phyloP scores from a whole-genome alignment of 495 filamentous ascomycete genomes.

The Daldinia childiae region DNA sequence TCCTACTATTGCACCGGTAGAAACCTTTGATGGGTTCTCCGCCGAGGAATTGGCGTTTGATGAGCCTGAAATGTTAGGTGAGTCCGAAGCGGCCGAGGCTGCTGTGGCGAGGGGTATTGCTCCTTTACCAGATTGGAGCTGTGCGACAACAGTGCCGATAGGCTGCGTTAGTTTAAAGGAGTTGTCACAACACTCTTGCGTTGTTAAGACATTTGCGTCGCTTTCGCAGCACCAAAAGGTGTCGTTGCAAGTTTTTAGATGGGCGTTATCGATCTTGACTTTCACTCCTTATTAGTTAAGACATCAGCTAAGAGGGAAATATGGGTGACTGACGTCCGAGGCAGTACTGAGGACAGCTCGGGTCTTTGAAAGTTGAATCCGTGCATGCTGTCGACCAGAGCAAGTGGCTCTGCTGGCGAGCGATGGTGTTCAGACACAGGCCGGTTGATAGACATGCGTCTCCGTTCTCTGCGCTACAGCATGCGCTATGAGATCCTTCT shows the following conservation, averaged over 20 bases:
- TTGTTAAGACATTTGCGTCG: slow-evolving; percentile 32
- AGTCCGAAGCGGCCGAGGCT: background rate
- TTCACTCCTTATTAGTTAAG: slow-evolving; percentile 2
- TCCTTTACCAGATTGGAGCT: slow-evolving; percentile 26
- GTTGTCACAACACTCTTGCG: slow-evolving; percentile 38
- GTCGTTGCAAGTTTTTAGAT: slow-evolving; percentile 40
- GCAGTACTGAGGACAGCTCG: slow-evolving; percentile 47
- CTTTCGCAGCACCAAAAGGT: slow-evolving; percentile 46
- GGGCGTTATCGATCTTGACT: slow-evolving; percentile 34
- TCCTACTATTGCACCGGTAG: slow-evolving; percentile 25
- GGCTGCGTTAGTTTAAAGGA: slow-evolving; percentile 41
- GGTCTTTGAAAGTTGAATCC: slow-evolving; percentile 44
- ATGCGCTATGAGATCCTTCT: slow-evolving; percentile 46
- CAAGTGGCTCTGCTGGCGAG: slow-evolving; percentile 40
- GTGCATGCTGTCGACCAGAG: slow-evolving; percentile 47
- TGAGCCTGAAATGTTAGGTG: background rate
- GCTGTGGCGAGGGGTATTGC: slow-evolving; percentile 24
- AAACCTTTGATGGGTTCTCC: background rate
- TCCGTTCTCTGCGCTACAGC: slow-evolving; percentile 43
- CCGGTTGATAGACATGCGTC: slow-evolving; percentile 49
- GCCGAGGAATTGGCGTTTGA: background rate
- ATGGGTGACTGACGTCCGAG: slow-evolving; percentile 29
- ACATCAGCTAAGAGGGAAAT: background rate
- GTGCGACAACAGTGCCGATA: slow-evolving; percentile 35
- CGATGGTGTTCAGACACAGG: slow-evolving; percentile 42